These are phyloP conservation scores for Periglandula ipomoeae DNA, from an alignment of 2,329 filamentous ascomycete genomes.

Conservation along the genomic window DNA sequence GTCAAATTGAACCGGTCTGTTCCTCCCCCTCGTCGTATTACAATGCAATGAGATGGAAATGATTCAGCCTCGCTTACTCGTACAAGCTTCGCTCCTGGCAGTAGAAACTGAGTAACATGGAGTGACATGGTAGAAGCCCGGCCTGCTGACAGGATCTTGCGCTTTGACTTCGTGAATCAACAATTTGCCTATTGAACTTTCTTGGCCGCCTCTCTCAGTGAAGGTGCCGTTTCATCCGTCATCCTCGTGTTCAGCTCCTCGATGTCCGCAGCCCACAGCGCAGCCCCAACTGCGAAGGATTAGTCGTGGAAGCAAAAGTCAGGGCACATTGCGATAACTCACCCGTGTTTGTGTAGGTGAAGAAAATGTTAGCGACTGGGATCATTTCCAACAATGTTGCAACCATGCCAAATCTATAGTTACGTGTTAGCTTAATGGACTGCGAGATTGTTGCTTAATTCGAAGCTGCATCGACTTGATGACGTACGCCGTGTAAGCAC, in stretches of 20 bases:
- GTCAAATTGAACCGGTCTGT: neutral
- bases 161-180: neutral
- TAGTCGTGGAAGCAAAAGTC: neutral
- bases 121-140: neutral
- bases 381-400: slow-evolving; percentile 78
- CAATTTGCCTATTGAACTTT: slow-evolving; percentile 24
- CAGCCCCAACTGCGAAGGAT: slow-evolving; percentile 60
- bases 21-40: neutral
- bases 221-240: slow-evolving; percentile 41
- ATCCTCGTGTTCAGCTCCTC: slow-evolving; percentile 48
- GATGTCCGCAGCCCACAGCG: slow-evolving; percentile 87
- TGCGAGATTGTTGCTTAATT: too few relatives aligned
- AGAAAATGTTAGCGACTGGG: slow-evolving; percentile 72
- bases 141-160: neutral
- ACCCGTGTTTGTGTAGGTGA: slow-evolving; percentile 81
- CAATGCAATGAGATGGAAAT: neutral
- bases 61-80: slow-evolving; percentile 1
- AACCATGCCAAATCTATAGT: slow-evolving; percentile 58
- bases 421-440: slow-evolving; percentile 8
- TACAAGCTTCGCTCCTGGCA: neutral
- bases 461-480: neutral
- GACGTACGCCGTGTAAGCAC: slow-evolving; percentile 67
- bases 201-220: slow-evolving; percentile 38
- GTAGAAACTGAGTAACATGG: neutral
- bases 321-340: slow-evolving; percentile 13